These are phyloP conservation scores for Aspergillus clavatus DNA, from an alignment of 2,329 filamentous ascomycete genomes.

Conservation along the genomic window DNA sequence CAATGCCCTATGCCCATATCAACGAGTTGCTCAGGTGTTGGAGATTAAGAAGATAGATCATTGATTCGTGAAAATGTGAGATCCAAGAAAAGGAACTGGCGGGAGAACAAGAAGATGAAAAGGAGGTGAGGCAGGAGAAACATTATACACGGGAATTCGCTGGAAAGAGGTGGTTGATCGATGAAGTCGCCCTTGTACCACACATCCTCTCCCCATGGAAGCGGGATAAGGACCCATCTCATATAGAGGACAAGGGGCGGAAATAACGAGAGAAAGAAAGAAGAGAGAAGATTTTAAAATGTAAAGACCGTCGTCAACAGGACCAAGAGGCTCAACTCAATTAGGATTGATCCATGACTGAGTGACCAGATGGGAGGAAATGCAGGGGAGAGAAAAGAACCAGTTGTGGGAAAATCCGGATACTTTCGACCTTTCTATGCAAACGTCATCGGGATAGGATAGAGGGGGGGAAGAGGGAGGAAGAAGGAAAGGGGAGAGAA, in stretches of 20 bases:
- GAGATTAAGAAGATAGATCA: conserved; percentile 2
- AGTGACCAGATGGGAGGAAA: conserved; percentile 6
- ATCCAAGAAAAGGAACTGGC: too few relatives aligned
- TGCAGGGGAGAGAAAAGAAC: conserved; percentile 7
- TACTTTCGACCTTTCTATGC: conserved; percentile 21
- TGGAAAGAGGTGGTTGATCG: too few relatives aligned
- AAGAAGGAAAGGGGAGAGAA: background rate
- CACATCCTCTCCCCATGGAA: too few relatives aligned
- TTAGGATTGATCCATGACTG: conserved; percentile 15
- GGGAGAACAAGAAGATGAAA: conserved; percentile 2
- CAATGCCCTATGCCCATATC: too few relatives aligned
- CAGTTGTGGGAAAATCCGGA: too few relatives aligned
- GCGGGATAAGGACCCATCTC: too few relatives aligned
- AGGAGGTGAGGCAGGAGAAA: conserved; percentile 1
- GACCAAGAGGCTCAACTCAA: background rate
- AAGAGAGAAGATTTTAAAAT: background rate
- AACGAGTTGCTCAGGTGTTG: too few relatives aligned
- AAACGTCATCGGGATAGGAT: conserved; percentile 7
- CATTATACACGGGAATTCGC: background rate
- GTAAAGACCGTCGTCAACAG: background rate
- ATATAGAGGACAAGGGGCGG: background rate
- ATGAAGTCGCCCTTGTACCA: too few relatives aligned
- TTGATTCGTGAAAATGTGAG: background rate
- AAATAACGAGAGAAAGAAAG: background rate
- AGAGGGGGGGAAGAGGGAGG: too few relatives aligned